Base-by-base conservation (phyloP, 1,284 basidiomycete genomes). In the Mycena sp. region DNA sequence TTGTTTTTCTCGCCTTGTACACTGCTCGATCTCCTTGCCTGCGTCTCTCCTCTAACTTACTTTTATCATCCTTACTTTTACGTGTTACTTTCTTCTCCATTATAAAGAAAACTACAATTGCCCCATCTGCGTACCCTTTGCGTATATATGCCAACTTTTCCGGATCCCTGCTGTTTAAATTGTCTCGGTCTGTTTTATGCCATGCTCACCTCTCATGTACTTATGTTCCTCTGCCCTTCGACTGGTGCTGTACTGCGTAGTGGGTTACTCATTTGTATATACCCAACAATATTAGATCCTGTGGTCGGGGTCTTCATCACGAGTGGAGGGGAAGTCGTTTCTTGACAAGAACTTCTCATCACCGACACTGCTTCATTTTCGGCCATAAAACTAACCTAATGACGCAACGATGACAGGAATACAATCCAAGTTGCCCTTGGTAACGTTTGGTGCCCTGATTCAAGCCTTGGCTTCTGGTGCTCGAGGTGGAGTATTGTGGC, bases 1-100 rank as follows among this genome's bases (percentile, higher is more conserved):
- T n/a, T n/a, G n/a, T n/a, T 61, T 1, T 53, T 57, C 45, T 65
- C 37, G 61, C 58, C 58, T 56, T 55, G 52, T 56, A 32, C 51
- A 51, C 17, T 48, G 44, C 57, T 59, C 55, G 46, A 30, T 46
- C 44, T 66, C 50, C 64, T 59, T n/a, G n/a, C 66, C 56, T 68
- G 61, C 58, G 69, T 51, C 65, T 71, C 61, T 67, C n/a, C 58
- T 62, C 51, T 61, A 30, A 70, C 51, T 58, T 61, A 63, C 56
- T 56, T 52, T 9, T 44, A n/a, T 57, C 35, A 28, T 35, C 46
- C 11, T 57, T 11, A 37, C 23, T 53, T 21, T 35, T 21, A 30
- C 30, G 12, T 19, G 12, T 54, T 41, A 16, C 40, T 44, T 49
- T 19, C 30, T 29, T 10, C 6, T 44, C 21, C 29, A 35, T 12